Evolutionary conservation across 148 eudicot genomes (phyloP).

Genomic region (Simmondsia chinensis): DNA sequence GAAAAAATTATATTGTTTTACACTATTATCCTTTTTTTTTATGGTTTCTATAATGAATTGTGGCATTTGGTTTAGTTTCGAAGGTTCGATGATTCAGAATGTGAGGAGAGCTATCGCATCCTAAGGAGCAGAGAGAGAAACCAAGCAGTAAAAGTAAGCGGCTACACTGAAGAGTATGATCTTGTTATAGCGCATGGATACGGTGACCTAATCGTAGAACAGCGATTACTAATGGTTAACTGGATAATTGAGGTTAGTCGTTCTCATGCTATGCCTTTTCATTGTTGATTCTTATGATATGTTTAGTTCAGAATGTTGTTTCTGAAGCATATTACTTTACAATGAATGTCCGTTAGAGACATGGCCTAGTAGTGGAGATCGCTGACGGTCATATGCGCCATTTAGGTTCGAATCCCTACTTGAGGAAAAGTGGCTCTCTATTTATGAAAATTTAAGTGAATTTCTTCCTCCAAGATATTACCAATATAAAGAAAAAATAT

Average conservation of each 20-base stretch:
- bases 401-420: too few species aligned
- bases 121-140: slow-evolving; percentile 76
- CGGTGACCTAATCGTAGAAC: slow-evolving; percentile 66
- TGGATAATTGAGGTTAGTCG: slow-evolving; percentile 84
- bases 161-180: slow-evolving; percentile 66
- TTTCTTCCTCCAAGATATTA: too few species aligned
- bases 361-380: too few species aligned
- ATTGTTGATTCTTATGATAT: not conserved
- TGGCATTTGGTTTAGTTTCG: slow-evolving; percentile 15
- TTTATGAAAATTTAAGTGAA: too few species aligned
- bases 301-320: too few species aligned
- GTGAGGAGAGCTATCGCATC: slow-evolving; percentile 67
- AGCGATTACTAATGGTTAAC: slow-evolving; percentile 74
- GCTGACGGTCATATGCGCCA: too few species aligned
- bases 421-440: too few species aligned
- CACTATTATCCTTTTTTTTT: not conserved
- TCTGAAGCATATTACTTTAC: too few species aligned
- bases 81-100: slow-evolving; percentile 55
- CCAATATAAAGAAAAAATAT: too few species aligned
- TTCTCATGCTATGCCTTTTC: not conserved
- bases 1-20: not conserved
- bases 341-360: too few species aligned
- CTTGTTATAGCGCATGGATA: slow-evolving; percentile 41
- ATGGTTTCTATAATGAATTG: not conserved
- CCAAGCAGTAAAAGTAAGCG: slow-evolving; percentile 37